These are phyloP conservation scores for Cucumis sativus DNA, from an alignment of 306 rosid genomes.

Conservation along the genomic window Cucumber_9930_V3 NC_026656.2:20283501-20284000, in stretches of 20 bases:
- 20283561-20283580: too few relatives aligned
- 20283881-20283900: constrained; percentile 94
- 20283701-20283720: too few relatives aligned
- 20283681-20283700: not conserved
- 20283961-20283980: constrained; percentile 26
- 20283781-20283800: too few relatives aligned
- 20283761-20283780: too few relatives aligned
- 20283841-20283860: constrained; percentile 76
- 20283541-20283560: too few relatives aligned
- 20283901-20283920: constrained; percentile 84
- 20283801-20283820: too few relatives aligned
- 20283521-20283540: too few relatives aligned
- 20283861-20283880: constrained; percentile 53
- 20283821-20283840: too few relatives aligned
- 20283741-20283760: too few relatives aligned
- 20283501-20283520: not conserved
- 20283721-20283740: too few relatives aligned
- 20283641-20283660: not conserved
- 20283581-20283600: not conserved
- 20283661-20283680: not conserved
- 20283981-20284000: constrained; percentile 41
- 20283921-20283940: constrained; percentile 30
- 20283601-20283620: not conserved
- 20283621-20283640: not conserved
- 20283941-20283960: constrained; percentile 19